phyloP scores from a whole-genome alignment of 805 yeast genomes.

The Wickerhamiella qilinensis region DNA sequence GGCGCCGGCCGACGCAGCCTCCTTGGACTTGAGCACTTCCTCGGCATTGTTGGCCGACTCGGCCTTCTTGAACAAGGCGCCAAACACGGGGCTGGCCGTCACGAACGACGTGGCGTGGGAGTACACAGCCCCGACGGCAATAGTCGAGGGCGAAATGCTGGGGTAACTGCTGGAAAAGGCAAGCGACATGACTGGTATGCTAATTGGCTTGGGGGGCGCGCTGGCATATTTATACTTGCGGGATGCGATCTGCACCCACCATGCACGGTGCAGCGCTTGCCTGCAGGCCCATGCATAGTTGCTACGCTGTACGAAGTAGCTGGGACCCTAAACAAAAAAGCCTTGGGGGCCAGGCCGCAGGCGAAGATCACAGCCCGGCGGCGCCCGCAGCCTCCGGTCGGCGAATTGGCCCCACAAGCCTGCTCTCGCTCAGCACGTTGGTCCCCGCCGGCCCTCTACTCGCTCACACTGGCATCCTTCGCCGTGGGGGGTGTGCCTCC shows the following conservation, averaged over 20 bases:
- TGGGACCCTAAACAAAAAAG: no score
- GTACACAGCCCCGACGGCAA: constrained; percentile 27
- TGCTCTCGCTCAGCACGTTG: no score
- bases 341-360: no score
- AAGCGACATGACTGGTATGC: constrained; percentile 10
- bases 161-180: constrained; percentile 14
- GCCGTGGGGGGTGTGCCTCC: no score
- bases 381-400: no score
- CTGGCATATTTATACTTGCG: not conserved
- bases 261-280: not conserved
- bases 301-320: not conserved
- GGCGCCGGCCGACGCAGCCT: constrained; percentile 24
- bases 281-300: not conserved
- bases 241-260: not conserved
- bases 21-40: constrained; percentile 23
- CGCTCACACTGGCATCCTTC: no score
- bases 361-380: no score
- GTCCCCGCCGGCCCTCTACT: no score
- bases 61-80: constrained; percentile 25
- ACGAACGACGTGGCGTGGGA: constrained; percentile 22
- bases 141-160: constrained; percentile 16
- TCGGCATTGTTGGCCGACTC: constrained; percentile 19
- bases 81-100: constrained; percentile 24
- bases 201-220: not conserved
- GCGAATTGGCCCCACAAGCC: no score